A percentile compares a stretch with the other conserved stretches of the same genome.
phyloP scores from a whole-genome alignment of 2,329 filamentous ascomycete genomes.

The Coniochaeta ligniaria region DNA sequence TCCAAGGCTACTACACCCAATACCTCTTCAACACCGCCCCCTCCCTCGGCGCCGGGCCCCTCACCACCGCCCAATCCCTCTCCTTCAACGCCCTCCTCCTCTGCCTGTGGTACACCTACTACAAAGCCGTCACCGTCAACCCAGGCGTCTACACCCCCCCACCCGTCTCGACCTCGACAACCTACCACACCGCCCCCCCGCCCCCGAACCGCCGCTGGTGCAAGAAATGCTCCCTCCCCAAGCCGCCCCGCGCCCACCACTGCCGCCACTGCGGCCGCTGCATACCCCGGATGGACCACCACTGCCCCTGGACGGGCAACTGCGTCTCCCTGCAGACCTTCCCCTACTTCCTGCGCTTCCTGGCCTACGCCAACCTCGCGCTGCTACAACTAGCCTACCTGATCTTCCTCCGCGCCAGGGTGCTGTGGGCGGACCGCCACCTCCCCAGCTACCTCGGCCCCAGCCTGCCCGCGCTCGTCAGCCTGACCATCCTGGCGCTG shows the following conservation, averaged over 20 bases:
- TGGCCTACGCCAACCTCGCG: constrained; percentile 59
- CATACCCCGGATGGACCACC: constrained; percentile 77
- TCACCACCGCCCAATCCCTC: constrained; percentile 47
- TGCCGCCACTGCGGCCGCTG: constrained; percentile 70
- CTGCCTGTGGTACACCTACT: constrained; percentile 65
- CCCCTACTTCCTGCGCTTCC: constrained; percentile 75
- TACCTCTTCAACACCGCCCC: constrained; percentile 56
- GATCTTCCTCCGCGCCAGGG: constrained; percentile 49
- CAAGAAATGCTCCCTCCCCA: constrained; percentile 65
- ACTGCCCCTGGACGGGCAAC: constrained; percentile 80
- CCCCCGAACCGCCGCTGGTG: constrained; percentile 50
- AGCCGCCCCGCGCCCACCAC: constrained; percentile 74
- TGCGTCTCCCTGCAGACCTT: constrained; percentile 79
- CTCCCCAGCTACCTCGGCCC: constrained; percentile 72
- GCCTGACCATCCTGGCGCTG: constrained; percentile 54
- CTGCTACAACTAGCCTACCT: constrained; percentile 56
- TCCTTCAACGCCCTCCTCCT: constrained; percentile 60
- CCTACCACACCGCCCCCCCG: constrained; percentile 11
- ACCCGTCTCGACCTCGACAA: constrained; percentile 10
- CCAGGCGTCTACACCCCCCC: constrained; percentile 48
- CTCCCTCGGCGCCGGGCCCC: constrained; percentile 52
- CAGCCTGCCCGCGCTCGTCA: constrained; percentile 46
- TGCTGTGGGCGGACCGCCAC: constrained; percentile 58
- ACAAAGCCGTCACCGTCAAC: constrained; percentile 48
- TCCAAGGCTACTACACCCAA: constrained; percentile 68